Conservation (phyloP, 129 eudicot species). For the Glebionis coronaria region DNA sequence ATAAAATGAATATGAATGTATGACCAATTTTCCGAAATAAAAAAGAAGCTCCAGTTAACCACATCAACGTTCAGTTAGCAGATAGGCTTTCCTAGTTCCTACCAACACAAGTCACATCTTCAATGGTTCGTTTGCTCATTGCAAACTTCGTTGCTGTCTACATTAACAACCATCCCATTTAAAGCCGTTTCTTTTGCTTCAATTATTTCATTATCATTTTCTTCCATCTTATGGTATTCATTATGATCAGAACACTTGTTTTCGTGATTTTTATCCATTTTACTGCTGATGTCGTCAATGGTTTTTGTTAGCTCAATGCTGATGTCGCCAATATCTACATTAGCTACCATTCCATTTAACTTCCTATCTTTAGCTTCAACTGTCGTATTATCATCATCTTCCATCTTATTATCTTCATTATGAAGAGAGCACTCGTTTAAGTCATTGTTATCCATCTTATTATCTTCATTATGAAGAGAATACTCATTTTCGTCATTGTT, state of each 20-base stretch:
- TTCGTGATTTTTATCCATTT: too few species aligned
- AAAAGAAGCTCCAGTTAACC: background rate
- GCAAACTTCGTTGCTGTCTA: too few species aligned
- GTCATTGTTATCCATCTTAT: background rate
- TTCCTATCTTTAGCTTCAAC: constrained; percentile 11
- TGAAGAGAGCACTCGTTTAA: background rate
- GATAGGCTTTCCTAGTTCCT: background rate
- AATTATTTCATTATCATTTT: too few species aligned
- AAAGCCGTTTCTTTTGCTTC: too few species aligned
- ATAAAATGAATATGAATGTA: background rate
- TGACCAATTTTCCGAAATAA: background rate
- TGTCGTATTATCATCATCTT: background rate
- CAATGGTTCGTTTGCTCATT: too few species aligned
- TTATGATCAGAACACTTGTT: too few species aligned
- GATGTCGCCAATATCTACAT: constrained; percentile 2
- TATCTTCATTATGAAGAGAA: constrained; percentile 8
- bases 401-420: constrained; percentile 9
- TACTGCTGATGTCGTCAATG: background rate
- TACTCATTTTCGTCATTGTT: background rate
- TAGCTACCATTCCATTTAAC: background rate
- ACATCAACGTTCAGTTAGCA: constrained; percentile 5
- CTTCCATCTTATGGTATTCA: too few species aligned
- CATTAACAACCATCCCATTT: too few species aligned
- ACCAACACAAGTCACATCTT: constrained; percentile 6
- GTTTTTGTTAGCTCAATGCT: background rate